Evolutionary conservation across 352 stramenopile genomes (phyloP), one percentile per base, ranked within the genome.

Genomic region (Phytophthora sp.): DNA sequence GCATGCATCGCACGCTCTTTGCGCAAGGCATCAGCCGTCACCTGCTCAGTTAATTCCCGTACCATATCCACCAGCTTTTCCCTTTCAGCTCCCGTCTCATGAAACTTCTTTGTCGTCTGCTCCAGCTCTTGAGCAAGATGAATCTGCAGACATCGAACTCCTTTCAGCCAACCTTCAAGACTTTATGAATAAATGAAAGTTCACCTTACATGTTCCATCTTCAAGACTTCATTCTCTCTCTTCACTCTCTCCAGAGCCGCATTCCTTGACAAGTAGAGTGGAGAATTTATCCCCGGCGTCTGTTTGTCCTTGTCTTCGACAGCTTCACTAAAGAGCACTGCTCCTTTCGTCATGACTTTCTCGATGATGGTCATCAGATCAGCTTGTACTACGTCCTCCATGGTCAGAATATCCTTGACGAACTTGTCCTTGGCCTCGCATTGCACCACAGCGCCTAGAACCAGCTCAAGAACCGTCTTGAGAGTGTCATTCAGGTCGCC

Each of bases 301-400:
- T 35, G 0, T 44, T 47, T 46, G 26, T n/a, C 29, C 26, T 63
- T 45, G 15, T 74, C 21, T 39, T 49, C 7, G 5, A 36, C 57
- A 51, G 18, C 3, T 4, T 39, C 35, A 24, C 26, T 2, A 41
- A 13, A 23, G 23, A 36, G 24, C 44, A 35, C n/a, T 11, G 39
- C 45, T 49, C 63, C 64, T 55, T 61, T 38, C 4, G 55, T 44
- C 65, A 90, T 76, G 7, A 86, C 69, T 23, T 66, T 74, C 49
- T 92, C 82, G 41, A 92, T 90, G n/a, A 79, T 73, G 0, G 56
- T 52, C 77, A 90, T 90, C n/a, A 92, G 69, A 55, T 89, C 73
- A 2, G 76, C 73, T 56, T 92, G 84, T 5, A 86, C 78, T 0
- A 52, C 67, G n/a, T 86, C 75, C 36, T 82, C 68, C 76, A 92